phyloP scores from a whole-genome alignment of 768 basidiomycete genomes.

The Boletus barrowsii region DNA sequence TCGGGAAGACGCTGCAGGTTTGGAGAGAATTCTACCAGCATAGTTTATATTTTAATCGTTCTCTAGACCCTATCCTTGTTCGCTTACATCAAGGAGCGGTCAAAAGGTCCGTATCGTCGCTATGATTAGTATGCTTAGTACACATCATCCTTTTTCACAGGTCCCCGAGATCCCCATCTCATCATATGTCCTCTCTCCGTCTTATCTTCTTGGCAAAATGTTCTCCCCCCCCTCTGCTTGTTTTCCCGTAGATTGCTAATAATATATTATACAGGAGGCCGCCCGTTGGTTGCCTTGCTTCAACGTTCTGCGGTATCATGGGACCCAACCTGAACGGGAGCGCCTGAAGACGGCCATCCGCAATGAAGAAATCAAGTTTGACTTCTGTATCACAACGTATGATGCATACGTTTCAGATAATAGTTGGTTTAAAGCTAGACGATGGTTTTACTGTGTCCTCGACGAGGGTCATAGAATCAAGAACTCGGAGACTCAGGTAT shows the following conservation, averaged over 20 bases:
- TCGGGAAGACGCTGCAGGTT: conserved; percentile 65
- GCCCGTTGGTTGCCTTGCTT: conserved; percentile 54
- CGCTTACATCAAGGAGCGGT: conserved; percentile 60
- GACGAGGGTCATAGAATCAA: conserved; percentile 75
- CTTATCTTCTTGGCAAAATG: conserved; percentile 55
- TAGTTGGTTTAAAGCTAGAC: conserved; percentile 56
- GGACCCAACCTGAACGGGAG: conserved; percentile 48
- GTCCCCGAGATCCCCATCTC: conserved; percentile 56
- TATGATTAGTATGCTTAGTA: neutral
- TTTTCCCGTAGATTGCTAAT: neutral
- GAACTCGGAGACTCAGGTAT: conserved; percentile 55
- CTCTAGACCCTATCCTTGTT: conserved; percentile 57
- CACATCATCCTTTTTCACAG: conserved; percentile 18
- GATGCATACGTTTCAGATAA: conserved; percentile 59
- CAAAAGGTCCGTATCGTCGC: conserved; percentile 33
- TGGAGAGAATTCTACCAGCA: neutral
- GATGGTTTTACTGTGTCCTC: conserved; percentile 57
- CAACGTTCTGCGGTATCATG: conserved; percentile 59
- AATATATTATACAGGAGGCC: conserved; percentile 39
- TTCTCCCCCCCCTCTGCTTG: conserved; percentile 20
- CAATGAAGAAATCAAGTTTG: conserved; percentile 32
- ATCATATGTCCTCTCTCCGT: conserved; percentile 74
- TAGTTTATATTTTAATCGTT: conserved; percentile 3
- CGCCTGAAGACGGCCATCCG: conserved; percentile 49
- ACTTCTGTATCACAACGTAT: conserved; percentile 68